A percentile compares a stretch with the other conserved stretches of the same genome.
phyloP scores from a whole-genome alignment of 164 flowering plant genomes.

The Vitis riparia region DNA sequence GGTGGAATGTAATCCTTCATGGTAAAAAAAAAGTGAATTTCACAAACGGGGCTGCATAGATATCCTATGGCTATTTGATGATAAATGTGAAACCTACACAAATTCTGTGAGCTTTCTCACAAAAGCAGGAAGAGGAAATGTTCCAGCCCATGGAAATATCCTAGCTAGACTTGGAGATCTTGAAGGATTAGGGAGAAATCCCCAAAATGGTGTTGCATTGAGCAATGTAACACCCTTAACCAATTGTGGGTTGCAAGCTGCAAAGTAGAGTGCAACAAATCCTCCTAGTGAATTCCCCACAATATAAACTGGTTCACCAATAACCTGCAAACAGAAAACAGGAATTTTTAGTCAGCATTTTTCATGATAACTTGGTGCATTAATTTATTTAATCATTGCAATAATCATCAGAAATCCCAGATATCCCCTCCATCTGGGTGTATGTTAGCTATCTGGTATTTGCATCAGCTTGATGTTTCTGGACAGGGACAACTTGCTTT shows the following conservation, averaged over 20 bases:
- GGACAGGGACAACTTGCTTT: too few species aligned
- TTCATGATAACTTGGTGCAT: too few species aligned
- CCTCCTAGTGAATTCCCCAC: conserved; percentile 98
- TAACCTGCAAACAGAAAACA: conserved; percentile 53
- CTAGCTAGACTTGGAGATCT: conserved; percentile 74
- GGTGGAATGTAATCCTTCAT: background rate
- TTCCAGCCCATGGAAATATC: conserved; percentile 88
- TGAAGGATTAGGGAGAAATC: conserved; percentile 82
- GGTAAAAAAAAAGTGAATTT: background rate
- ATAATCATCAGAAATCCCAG: background rate
- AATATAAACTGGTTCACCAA: conserved; percentile 92
- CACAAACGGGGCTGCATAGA: background rate
- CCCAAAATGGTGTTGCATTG: conserved; percentile 99
- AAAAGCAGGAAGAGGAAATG: conserved; percentile 79
- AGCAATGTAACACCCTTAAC: conserved; percentile 92
- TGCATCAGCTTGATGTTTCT: too few species aligned
- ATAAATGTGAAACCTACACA: conserved; percentile 47
- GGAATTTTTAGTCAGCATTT: background rate
- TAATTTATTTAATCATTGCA: background rate
- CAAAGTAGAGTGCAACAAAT: conserved; percentile 83
- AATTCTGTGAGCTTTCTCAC: conserved; percentile 65
- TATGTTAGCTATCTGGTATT: too few species aligned
- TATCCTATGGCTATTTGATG: background rate
- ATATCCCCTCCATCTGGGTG: background rate
- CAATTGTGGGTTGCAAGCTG: conserved; percentile 77